phyloP scores from a whole-genome alignment of 2,329 filamentous ascomycete species.

The Sphaerulina vaccinii region DNA sequence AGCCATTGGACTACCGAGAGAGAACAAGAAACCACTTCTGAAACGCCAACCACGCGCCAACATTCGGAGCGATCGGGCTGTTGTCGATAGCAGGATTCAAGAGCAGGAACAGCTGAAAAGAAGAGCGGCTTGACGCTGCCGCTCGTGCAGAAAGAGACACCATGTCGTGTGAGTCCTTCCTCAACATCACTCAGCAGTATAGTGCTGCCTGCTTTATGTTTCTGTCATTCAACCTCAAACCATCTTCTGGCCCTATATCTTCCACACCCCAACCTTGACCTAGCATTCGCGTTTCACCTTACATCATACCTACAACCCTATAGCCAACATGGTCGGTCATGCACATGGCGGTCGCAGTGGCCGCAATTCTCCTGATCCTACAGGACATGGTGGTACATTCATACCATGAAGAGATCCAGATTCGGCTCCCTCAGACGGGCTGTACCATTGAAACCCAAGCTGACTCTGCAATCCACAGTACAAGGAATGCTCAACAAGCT shows the following conservation, averaged over 20 bases:
- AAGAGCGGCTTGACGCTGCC: slow-evolving; percentile 9
- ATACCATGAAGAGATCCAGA: slow-evolving; percentile 13
- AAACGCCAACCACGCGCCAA: neutral
- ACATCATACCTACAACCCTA: slow-evolving; percentile 14
- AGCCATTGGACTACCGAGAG: no score
- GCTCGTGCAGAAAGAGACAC: slow-evolving; percentile 2
- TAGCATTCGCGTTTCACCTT: slow-evolving; percentile 17
- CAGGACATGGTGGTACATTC: slow-evolving; percentile 14
- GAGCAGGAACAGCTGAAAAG: neutral
- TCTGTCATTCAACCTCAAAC: slow-evolving; percentile 7
- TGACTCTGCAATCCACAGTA: slow-evolving; percentile 24
- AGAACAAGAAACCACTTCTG: no score
- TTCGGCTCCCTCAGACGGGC: slow-evolving; percentile 19
- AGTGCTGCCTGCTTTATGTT: slow-evolving; percentile 7
- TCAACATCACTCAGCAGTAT: neutral
- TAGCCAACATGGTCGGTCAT: slow-evolving; percentile 12
- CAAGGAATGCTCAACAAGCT: slow-evolving; percentile 82
- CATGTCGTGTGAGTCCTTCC: slow-evolving; percentile 20
- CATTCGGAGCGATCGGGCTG: neutral
- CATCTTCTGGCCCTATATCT: slow-evolving; percentile 6
- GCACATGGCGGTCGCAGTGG: neutral
- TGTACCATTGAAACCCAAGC: slow-evolving; percentile 20
- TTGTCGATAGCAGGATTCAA: neutral
- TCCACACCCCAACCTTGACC: slow-evolving; percentile 17
- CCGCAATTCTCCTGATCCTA: slow-evolving; percentile 11